Evolutionary conservation across 129 eudicot species (phyloP).

Genomic region (Pittosporum tobira): DNA sequence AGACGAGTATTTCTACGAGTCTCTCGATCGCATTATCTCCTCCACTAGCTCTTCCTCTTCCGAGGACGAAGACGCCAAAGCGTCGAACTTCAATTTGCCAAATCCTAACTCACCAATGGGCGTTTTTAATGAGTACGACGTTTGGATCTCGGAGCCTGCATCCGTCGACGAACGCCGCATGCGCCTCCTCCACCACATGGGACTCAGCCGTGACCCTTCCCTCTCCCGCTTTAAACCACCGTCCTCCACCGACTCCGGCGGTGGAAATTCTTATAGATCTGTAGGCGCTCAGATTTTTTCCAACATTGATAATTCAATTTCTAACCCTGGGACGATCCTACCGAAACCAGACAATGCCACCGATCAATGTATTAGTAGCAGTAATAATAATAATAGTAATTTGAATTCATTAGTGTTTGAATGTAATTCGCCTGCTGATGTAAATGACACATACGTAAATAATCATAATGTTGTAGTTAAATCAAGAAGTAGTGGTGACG

Average conservation of each 20-base stretch:
- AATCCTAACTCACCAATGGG: slow-evolving; percentile 42
- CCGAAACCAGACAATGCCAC: slow-evolving; percentile 48
- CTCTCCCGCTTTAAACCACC: slow-evolving; percentile 36
- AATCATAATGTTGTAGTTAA: slow-evolving; percentile 26
- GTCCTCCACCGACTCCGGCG: slow-evolving; percentile 12
- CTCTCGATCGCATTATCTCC: slow-evolving; percentile 81
- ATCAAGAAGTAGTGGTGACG: slow-evolving; percentile 25
- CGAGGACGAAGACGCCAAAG: slow-evolving; percentile 20
- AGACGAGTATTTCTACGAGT: slow-evolving; percentile 68
- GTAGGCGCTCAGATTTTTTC: slow-evolving; percentile 12
- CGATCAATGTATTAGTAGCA: slow-evolving; percentile 30
- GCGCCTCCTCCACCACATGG: slow-evolving; percentile 64
- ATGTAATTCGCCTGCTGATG: slow-evolving; percentile 6
- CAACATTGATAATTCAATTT: background rate
- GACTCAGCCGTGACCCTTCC: slow-evolving; percentile 45
- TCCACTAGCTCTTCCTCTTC: slow-evolving; percentile 53
- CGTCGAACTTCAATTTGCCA: slow-evolving; percentile 10
- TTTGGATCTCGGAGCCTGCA: slow-evolving; percentile 79
- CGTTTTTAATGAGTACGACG: slow-evolving; percentile 55
- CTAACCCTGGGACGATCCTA: slow-evolving; percentile 28
- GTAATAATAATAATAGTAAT: background rate
- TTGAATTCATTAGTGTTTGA: slow-evolving; percentile 13
- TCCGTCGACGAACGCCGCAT: slow-evolving; percentile 82
- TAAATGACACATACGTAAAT: slow-evolving; percentile 32
- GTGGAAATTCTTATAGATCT: slow-evolving; percentile 26